A percentile compares a stretch with the other conserved stretches of the same genome.
phyloP scores from a whole-genome alignment of 2,329 filamentous ascomycete species.

The Eutypa lata region DNA sequence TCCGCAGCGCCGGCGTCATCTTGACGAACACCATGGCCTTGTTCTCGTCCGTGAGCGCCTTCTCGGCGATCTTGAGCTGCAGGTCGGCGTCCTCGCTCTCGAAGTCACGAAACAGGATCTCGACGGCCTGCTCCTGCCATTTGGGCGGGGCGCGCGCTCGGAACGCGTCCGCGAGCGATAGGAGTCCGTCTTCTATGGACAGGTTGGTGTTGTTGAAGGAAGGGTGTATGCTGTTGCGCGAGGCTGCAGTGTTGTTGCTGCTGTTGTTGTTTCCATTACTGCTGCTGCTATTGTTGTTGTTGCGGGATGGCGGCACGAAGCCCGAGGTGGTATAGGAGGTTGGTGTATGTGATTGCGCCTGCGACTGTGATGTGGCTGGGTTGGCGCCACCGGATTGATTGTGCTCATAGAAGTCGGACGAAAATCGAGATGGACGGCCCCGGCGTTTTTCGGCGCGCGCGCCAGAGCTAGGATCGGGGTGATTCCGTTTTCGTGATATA shows the following conservation, averaged over 20 bases:
- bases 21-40: constrained; percentile 63
- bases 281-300: constrained; percentile 3
- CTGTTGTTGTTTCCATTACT: background rate
- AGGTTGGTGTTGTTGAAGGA: constrained; percentile 17
- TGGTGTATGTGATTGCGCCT: constrained; percentile 2
- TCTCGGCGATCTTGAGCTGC: constrained; percentile 58
- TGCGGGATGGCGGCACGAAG: constrained; percentile 6
- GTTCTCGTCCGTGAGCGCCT: constrained; percentile 55
- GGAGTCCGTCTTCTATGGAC: constrained; percentile 33
- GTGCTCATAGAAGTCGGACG: constrained; percentile 31
- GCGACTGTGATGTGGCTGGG: background rate
- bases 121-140: constrained; percentile 57
- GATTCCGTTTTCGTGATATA: constrained; percentile 35
- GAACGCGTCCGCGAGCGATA: constrained; percentile 39
- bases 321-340: constrained; percentile 6
- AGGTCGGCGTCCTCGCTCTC: constrained; percentile 54
- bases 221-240: constrained; percentile 15
- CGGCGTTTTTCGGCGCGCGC: constrained; percentile 24
- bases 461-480: constrained; percentile 15
- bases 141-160: constrained; percentile 36
- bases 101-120: constrained; percentile 59
- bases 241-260: background rate
- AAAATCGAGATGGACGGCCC: constrained; percentile 31
- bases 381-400: background rate
- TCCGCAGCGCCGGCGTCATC: constrained; percentile 50